Base-by-base conservation (phyloP, 2,329 filamentous ascomycete genomes). In the Nectriaceae sp. region DNA sequence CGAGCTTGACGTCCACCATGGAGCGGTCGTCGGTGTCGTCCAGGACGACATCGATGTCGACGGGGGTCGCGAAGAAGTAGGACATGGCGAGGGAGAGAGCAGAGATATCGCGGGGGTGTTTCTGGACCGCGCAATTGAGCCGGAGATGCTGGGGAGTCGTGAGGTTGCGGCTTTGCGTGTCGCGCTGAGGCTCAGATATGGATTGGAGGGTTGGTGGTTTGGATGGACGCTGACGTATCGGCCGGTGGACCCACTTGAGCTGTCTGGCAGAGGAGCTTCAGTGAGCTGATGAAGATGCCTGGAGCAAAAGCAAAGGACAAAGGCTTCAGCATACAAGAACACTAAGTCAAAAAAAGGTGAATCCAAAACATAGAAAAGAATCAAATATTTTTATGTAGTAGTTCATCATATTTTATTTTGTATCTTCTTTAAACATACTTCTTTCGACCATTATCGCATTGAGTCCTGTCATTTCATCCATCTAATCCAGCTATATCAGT, bases 21-120 rank as follows among this genome's bases (percentile, higher is more conserved):
- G 90, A 85, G 65, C 94, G 88, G 64, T 96, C 90, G 75, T 97
- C 94, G 70, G 86, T 85, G 75, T 97, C 90, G 65, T 97, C 90
- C 62, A 99, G 90, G 64, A 97, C 91, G 68, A 99, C 88, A 76
- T 99, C 94, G 76, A 99, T 99, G 74, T 99, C 94, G 73, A 99
- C 89, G 46, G 94, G 94, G 51, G 93, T 97, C 62, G 92, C 92
- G 78, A 97, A 99, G 77, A 96, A 95, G 76, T 96, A 96, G 61
- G 94, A 95, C 94, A 97, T 97, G 62, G 58, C 70, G 64, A 61
- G 55, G 50, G 39, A 20, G 26, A 45, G 35, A 39, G 24, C 19
- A 40, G 38, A 42, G 39, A 36, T 13, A 11, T 21, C 26, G 41
- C 40, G 37, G 21, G 15, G 21, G 44, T 43, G 42, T 26, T 39